Evolutionary conservation across 2,329 filamentous ascomycete genomes (phyloP).

Genomic region (Aspergillus sp.): DNA sequence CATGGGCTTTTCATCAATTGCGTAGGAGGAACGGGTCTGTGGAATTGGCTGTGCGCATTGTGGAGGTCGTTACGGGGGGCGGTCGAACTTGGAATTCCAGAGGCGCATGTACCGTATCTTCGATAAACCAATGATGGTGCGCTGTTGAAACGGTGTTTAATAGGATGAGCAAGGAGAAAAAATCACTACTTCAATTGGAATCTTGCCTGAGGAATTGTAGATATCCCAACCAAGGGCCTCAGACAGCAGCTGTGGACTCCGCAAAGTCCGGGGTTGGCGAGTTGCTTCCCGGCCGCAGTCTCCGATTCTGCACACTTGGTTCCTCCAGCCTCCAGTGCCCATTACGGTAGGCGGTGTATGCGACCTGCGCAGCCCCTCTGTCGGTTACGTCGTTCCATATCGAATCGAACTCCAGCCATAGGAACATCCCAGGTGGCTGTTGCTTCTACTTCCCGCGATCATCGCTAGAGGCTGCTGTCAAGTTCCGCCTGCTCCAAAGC

Average conservation of each 20-base stretch:
- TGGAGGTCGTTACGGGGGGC: conserved; percentile 13
- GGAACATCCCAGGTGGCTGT: conserved; percentile 8
- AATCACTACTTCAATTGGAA: neutral
- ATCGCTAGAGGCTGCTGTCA: neutral
- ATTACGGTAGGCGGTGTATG: conserved; percentile 25
- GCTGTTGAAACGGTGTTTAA: neutral
- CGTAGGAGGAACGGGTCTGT: conserved; percentile 5
- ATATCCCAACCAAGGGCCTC: neutral
- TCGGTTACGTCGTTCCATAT: conserved; percentile 24
- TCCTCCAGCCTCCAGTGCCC: conserved; percentile 1
- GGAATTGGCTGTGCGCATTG: conserved; percentile 17
- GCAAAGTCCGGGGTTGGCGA: conserved; percentile 21
- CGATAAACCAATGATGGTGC: neutral
- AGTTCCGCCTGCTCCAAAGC: neutral
- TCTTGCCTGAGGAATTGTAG: neutral
- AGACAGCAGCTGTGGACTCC: conserved; percentile 9
- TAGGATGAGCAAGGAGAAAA: neutral
- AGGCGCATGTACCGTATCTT: neutral
- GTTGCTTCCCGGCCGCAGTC: neutral
- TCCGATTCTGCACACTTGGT: conserved; percentile 17
- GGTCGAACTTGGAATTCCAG: conserved; percentile 6
- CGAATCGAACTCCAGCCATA: conserved; percentile 9
- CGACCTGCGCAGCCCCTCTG: conserved; percentile 31
- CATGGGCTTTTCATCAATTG: conserved; percentile 8
- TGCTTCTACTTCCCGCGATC: neutral